Evolutionary conservation across 108 stramenopile species (phyloP), one percentile per base, ranked within the genome.

Genomic region (Fragilariopsis cylindrus): DNA sequence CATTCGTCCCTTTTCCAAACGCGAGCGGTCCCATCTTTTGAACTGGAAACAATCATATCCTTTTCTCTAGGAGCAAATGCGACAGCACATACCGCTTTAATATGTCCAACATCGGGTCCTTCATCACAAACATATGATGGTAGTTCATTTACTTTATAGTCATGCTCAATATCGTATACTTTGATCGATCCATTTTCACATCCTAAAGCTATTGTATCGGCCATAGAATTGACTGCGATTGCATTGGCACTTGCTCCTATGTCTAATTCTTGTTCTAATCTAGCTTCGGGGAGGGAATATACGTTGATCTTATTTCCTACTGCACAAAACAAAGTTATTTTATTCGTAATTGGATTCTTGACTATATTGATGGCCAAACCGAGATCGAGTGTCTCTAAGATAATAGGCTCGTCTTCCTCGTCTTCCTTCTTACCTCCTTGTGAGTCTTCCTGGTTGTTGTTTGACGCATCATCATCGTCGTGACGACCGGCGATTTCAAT

Each of bases 1-100:
- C 72, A 72, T 19, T 79, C 41, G 15, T 63, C 69, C 6, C 54
- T 62, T 42, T 81, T 67, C 85, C 91, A 96, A 6, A 96, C 76
- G 21, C 90, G 78, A 5, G 86, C 85, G 8, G 92, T 92, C 7
- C 94, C 94, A 79, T 96, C 94, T 81, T 96, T 96, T 69, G 88
- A 89, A 50, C 82, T 85, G 4, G 79, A 82, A 1, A 91, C 75
- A 6, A 92, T 5, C 39, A 79, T 55, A 46, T 60, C 46, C 41
- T 43, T 65, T 16, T 72, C 76, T 3, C 91, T 77, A 19, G 82
- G 85, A 58, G 90, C 76, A 69, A 81, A 96, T 16, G 70, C 50
- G 0, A 92, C 69, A n/a, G 84, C 50, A 63, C 89, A 90, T 2
- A 96, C 78, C 21, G 92, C 88, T 60, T 93, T 89, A 43, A 69